Evolutionary conservation across 257 asterid genomes (phyloP), one percentile per base, ranked within the genome.

Genomic region (Nicotiana knightiana): DNA sequence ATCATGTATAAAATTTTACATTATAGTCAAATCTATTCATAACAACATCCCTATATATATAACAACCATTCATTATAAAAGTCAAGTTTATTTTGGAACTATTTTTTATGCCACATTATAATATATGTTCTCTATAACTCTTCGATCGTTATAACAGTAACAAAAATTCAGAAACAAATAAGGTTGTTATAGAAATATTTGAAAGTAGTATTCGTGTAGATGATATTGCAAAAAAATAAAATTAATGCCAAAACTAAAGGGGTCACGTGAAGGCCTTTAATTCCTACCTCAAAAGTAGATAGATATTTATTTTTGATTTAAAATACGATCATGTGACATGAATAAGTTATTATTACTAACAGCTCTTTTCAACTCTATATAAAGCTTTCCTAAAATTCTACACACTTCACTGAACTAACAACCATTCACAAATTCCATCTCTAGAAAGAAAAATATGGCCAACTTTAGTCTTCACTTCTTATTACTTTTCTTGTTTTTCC

Each of bases 401-500:
- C 26, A 73, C 63, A 75, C 79, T 75, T 35, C 46, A 24, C 79
- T 73, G 26, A 12, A 48, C 13, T 6, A 21, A 21, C 0, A 51
- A 51, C 48, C 15, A 71, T 13, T 71, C 26, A 21, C 13, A 39
- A 64, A 54, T 9, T 35, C 32, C 26, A 64, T 13, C 54, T 43
- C 24, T 9, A 28, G 33, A 51, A 5, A 2, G 64, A 30, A 26
- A 30, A 33, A 83, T 46, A 89, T 88, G 93, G 53, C 80, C 79
- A 90, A 81, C 63, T 83, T 82, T n/a, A 62, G 9, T 82, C 67
- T 83, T 33, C 11, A 79, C 86, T 62, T 85, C 16, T 76, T 88
- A 1, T 51, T 89, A 37, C 15, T 85, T 61, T 66, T 90, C 87
- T 57, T 91, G 15, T 76, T 83, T 70, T 83, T 77, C 55, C 84